phyloP scores from a whole-genome alignment of 352 stramenopile genomes.

The Phytophthora pseudosyringae region DNA sequence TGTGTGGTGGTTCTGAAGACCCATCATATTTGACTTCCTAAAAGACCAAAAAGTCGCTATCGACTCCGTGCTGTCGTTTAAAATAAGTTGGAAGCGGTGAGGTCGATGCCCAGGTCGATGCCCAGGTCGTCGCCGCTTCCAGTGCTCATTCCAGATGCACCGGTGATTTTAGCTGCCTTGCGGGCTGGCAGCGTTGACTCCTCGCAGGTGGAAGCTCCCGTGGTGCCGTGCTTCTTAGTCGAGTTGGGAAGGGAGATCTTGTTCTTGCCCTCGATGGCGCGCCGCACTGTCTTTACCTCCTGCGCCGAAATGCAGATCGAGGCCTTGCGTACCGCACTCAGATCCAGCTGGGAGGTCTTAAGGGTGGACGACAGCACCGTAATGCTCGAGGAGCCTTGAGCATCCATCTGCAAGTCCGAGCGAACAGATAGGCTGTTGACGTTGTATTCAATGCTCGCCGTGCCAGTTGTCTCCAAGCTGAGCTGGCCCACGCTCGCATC shows the following conservation, averaged over 20 bases:
- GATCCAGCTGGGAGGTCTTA: constrained; percentile 14
- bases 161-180: constrained; percentile 17
- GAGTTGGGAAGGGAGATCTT: constrained; percentile 34
- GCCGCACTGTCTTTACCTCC: constrained; percentile 3
- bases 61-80: background rate
- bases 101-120: constrained; percentile 6
- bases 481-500: constrained; percentile 24
- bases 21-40: background rate
- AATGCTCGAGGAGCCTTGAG: constrained; percentile 20
- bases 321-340: constrained; percentile 2
- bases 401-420: constrained; percentile 21
- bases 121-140: background rate
- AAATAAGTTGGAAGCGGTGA: background rate
- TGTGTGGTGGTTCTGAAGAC: no score
- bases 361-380: constrained; percentile 20
- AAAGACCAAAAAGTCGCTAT: background rate
- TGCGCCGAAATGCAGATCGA: constrained; percentile 28
- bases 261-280: constrained; percentile 13
- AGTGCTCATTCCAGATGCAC: background rate
- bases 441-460: constrained; percentile 27
- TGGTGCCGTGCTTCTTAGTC: constrained; percentile 27
- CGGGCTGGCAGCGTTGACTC: constrained; percentile 19
- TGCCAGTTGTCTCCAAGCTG: constrained; percentile 17
- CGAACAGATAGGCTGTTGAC: constrained; percentile 12
- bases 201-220: constrained; percentile 21